phyloP scores from a whole-genome alignment of 176 grass and related monocot species.

The Neostapfia colusana region DNA sequence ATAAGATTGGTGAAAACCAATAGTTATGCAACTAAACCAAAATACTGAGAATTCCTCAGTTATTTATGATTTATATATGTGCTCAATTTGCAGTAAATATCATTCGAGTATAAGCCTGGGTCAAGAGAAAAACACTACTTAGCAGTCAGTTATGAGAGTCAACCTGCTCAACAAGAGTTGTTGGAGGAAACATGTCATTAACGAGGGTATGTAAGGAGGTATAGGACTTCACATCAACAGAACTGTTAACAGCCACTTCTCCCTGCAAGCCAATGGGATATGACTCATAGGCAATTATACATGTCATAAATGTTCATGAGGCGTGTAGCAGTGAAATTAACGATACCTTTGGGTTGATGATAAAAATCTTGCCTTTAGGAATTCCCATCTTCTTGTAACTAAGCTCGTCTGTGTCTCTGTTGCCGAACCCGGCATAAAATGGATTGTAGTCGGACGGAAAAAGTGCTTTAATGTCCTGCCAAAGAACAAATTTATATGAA shows the following conservation, averaged over 20 bases:
- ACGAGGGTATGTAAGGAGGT: constrained; percentile 96
- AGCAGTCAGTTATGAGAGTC: constrained; percentile 19
- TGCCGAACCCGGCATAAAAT: constrained; percentile 99
- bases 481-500: constrained; percentile 27
- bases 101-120: not conserved
- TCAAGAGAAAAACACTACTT: not conserved
- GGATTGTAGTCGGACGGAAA: constrained; percentile 97
- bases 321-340: constrained; percentile 4
- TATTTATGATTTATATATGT: constrained; percentile 2
- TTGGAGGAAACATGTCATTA: constrained; percentile 97
- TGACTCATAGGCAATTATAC: constrained; percentile 16
- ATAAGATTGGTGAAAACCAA: constrained; percentile 5
- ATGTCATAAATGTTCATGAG: not conserved
- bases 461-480: constrained; percentile 95
- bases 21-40: not conserved
- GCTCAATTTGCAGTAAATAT: not conserved
- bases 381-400: constrained; percentile 98
- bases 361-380: constrained; percentile 98
- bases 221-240: constrained; percentile 92
- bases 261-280: constrained; percentile 54
- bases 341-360: constrained; percentile 95
- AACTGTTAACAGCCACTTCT: constrained; percentile 91
- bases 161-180: constrained; percentile 97
- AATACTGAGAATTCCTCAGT: too few species aligned
- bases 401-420: constrained; percentile 97